Evolutionary conservation across 2,329 filamentous ascomycete genomes (phyloP), one percentile per base, ranked within the genome.

Genomic region (Eurotiales sp.): DNA sequence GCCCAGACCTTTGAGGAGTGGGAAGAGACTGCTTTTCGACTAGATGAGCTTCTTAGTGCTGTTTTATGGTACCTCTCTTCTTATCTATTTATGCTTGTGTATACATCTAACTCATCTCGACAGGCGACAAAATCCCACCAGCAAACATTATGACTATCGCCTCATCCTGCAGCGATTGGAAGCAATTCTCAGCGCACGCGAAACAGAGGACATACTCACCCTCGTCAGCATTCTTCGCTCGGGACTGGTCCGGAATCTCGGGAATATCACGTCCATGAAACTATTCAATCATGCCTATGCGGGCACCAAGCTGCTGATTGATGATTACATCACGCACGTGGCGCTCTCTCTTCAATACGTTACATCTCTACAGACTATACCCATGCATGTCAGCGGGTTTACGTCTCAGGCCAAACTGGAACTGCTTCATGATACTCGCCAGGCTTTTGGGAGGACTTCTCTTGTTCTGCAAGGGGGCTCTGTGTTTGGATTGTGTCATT

Each of bases 391-490:
- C 12, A 72, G 65, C 53, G 76, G 76, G 3, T 74, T 90, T 58
- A 86, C 83, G 14, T 85, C 83, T 32, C 87, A 91, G 71, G 83
- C 83, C 52, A 96, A 95, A 72, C 75, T 95, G 50, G 88, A 95
- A 69, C 82, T 95, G 51, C 77, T 96, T 47, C 88, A 93, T 61
- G 89, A 95, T 68, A 90, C 90, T 8, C 80, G 91, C 10, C 89
- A 93, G 66, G 88, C 90, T 0, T 95, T 95, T 70, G 92, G 91
- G 8, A 80, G 90, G 57, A 93, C 86, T 51, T 90, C 88, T 1
- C 77, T 96, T 21, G 86, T 96, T 4, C 72, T 96, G 1, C 90
- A 96, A 66, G 91, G 91, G 43, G 91, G 92, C 12, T 88, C 90
- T 37, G 92, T 95, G 52, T 96, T 96, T 62, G 91, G 91, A 2